These are phyloP conservation scores for Rhododendron henanense DNA, from an alignment of 148 eudicot species.

Conservation along the genomic window DNA sequence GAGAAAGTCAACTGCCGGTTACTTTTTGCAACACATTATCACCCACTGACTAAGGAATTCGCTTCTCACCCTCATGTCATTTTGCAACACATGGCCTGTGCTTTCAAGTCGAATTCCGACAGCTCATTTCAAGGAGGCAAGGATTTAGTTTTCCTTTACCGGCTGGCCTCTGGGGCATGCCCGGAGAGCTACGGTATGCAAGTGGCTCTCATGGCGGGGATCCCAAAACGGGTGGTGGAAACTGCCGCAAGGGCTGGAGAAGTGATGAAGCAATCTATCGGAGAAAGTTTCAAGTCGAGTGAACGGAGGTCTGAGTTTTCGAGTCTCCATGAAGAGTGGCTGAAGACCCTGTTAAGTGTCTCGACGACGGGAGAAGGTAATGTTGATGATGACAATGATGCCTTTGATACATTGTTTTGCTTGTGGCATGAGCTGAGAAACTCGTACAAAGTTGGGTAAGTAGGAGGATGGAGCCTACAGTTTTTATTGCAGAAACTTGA, in stretches of 20 bases:
- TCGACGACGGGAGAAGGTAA: constrained; percentile 26
- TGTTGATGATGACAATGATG: constrained; percentile 53
- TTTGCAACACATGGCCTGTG: constrained; percentile 86
- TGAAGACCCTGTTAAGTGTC: constrained; percentile 46
- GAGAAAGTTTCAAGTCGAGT: constrained; percentile 72
- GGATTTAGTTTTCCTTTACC: constrained; percentile 74
- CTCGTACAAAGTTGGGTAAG: constrained; percentile 20
- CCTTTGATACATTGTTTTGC: constrained; percentile 71
- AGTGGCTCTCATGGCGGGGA: constrained; percentile 93
- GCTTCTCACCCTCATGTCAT: constrained; percentile 79
- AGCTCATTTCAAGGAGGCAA: constrained; percentile 22
- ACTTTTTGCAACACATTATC: constrained; percentile 95
- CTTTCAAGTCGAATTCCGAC: constrained; percentile 39
- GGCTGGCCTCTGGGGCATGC: constrained; percentile 76
- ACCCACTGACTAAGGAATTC: constrained; percentile 93
- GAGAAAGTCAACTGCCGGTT: constrained; percentile 89
- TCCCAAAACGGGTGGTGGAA: constrained; percentile 68
- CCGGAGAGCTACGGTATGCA: constrained; percentile 96
- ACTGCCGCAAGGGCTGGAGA: constrained; percentile 60
- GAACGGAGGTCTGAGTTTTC: constrained; percentile 85
- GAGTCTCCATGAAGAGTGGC: constrained; percentile 77
- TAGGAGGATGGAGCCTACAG: not conserved
- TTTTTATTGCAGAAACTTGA: not conserved
- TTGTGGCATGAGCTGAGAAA: constrained; percentile 80
- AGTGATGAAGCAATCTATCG: constrained; percentile 60